Evolutionary conservation across 2,329 filamentous ascomycete species (phyloP), one percentile per base, ranked within the genome.

Genomic region (Ophiostoma piceae): DNA sequence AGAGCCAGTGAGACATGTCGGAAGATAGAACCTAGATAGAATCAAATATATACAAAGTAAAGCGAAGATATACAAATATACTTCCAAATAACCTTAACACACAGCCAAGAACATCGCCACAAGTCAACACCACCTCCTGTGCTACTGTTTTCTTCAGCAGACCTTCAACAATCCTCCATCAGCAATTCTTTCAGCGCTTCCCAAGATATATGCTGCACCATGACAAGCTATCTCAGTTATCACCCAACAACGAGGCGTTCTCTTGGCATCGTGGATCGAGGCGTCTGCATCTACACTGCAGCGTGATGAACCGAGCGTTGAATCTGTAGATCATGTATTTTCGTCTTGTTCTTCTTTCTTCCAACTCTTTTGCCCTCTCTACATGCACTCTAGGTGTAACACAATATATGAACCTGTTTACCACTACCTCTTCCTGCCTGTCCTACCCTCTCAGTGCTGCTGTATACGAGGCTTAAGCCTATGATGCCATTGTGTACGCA

Each of bases 191-290:
- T 39, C 37, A 8, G 35, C 35, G 35, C 11, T 8, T 39, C 11
- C 37, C 11, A 14, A 12, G 11, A 41, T 14, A 14, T 41, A 12
- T 41, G 39, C 39, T 1, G 39, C 39, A 41, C 7, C 43, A 0
- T 19, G 43, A 47, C 16, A 47, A 16, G 16, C 43, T 16, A 19
- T n/a, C 43, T 47, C 43, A 47, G 16, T 19, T 5, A n/a, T 47
- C 43, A 47, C 6, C 43, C 16, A 8, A 6, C 43, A 47, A 16
- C 22, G 26, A 26, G n/a, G 57, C 51, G 22, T 57, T 57, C 5
- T 57, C 54, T 60, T 60, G 54, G 54, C 54, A 29, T 60, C 54
- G 54, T 60, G 54, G 54, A 57, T 16, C 54, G 54, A 60, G 22
- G 22, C 54, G 54, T 32, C 11, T 62, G 26, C 57, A 62, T 29